Percentiles rank a stretch among this genome's conserved stretches.
phyloP scores from a whole-genome alignment of 768 basidiomycete species.

The Dictyophora rubrovolvata region DNA sequence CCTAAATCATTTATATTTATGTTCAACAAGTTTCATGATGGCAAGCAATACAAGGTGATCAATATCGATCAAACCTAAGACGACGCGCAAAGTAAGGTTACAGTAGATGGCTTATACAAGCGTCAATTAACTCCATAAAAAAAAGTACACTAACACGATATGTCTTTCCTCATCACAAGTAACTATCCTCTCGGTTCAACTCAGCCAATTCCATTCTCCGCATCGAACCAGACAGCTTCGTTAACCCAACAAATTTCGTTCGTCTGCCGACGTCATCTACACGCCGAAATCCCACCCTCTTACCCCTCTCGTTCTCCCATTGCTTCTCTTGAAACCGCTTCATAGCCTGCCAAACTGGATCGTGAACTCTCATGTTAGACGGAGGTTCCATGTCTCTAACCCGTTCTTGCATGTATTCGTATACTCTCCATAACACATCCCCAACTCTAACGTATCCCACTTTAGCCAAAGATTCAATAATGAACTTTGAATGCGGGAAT shows the following conservation, averaged over 20 bases:
- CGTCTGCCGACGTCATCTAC: neutral
- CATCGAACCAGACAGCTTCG: neutral
- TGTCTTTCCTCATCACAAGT: neutral
- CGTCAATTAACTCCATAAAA: too few species aligned
- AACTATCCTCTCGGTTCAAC: neutral
- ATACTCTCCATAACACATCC: neutral
- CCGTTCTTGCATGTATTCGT: neutral
- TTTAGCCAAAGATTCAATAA: neutral
- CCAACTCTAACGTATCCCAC: neutral
- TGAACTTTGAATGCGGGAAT: neutral
- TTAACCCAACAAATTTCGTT: neutral
- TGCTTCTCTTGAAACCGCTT: neutral
- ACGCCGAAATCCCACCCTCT: neutral
- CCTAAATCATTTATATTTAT: too few species aligned
- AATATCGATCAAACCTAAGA: too few species aligned
- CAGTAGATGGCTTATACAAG: too few species aligned
- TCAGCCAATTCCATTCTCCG: neutral
- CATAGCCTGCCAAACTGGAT: too few species aligned
- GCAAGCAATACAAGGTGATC: too few species aligned
- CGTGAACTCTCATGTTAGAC: neutral
- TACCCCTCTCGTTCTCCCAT: neutral
- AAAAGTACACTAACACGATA: too few species aligned
- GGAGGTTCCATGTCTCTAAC: neutral
- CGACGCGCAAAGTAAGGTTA: too few species aligned
- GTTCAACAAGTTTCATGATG: too few species aligned